Percentiles rank a stretch among this genome's conserved stretches.
Evolutionary conservation across 768 basidiomycete species (phyloP).

Genomic region (Tubosaeta sp.): DNA sequence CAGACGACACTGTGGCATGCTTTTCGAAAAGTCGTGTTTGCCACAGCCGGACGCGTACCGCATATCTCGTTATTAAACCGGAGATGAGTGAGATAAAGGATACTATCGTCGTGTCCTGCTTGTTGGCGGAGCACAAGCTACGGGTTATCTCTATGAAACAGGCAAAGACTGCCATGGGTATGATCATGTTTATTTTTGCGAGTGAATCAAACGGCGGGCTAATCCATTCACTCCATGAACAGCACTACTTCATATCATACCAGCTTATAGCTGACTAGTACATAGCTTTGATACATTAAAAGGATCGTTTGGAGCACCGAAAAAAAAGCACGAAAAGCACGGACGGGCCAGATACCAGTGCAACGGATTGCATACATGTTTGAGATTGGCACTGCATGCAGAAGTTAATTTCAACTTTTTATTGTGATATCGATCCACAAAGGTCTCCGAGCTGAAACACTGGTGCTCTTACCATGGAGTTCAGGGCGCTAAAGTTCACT

Average conservation of each 20-base stretch:
- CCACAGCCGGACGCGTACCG: background rate
- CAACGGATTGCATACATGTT: background rate
- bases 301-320: background rate
- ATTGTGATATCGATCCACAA: no score
- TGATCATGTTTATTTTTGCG: background rate
- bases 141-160: background rate
- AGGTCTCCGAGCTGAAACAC: background rate
- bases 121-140: slow-evolving; percentile 15
- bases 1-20: slow-evolving; percentile 7
- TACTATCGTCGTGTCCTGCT: slow-evolving; percentile 17
- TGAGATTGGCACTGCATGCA: background rate
- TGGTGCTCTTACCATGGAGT: background rate
- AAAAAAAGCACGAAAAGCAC: background rate
- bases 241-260: background rate
- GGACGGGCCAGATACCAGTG: background rate
- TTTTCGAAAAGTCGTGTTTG: slow-evolving; percentile 5
- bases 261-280: background rate
- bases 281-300: background rate
- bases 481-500: background rate
- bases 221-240: background rate
- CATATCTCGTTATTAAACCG: slow-evolving; percentile 12
- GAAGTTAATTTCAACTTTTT: no score
- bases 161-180: background rate
- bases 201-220: background rate
- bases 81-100: slow-evolving; percentile 11